Evolutionary conservation across 345 rosid species (phyloP).

Genomic region (Aquilaria malaccensis): DNA sequence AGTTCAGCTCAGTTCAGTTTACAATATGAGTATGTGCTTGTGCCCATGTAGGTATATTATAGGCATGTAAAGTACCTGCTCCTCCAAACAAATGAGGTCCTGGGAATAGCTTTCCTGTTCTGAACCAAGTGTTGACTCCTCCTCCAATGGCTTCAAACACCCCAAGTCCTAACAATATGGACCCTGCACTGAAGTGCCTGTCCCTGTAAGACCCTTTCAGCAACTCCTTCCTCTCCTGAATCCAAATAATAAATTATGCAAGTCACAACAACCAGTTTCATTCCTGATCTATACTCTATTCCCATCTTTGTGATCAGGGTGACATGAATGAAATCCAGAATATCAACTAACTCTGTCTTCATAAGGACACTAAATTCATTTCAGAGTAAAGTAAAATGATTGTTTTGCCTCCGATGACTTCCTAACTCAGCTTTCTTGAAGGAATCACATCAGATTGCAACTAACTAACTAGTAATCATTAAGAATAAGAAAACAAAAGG

Average conservation of each 20-base stretch:
- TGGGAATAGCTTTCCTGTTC: constrained; percentile 90
- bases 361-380: too few species aligned
- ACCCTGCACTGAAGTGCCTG: constrained; percentile 78
- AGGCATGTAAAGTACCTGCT: constrained; percentile 37
- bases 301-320: too few species aligned
- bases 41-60: too few species aligned
- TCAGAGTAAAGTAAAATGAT: too few species aligned
- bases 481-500: too few species aligned
- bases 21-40: not conserved
- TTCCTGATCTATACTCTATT: not conserved
- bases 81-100: constrained; percentile 98
- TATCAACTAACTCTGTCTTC: too few species aligned
- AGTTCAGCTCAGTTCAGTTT: not conserved
- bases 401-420: too few species aligned
- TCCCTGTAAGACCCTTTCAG: constrained; percentile 65
- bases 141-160: constrained; percentile 73
- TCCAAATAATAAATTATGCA: not conserved
- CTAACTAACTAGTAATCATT: too few species aligned
- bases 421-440: too few species aligned
- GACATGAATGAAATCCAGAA: too few species aligned
- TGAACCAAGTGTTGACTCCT: constrained; percentile 74
- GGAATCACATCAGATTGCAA: too few species aligned
- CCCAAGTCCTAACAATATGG: constrained; percentile 77
- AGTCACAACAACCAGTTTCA: not conserved
- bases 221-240: constrained; percentile 67